These are phyloP conservation scores for Saussurea involucrata DNA, from an alignment of 129 eudicot species.

Conservation along the genomic window DNA sequence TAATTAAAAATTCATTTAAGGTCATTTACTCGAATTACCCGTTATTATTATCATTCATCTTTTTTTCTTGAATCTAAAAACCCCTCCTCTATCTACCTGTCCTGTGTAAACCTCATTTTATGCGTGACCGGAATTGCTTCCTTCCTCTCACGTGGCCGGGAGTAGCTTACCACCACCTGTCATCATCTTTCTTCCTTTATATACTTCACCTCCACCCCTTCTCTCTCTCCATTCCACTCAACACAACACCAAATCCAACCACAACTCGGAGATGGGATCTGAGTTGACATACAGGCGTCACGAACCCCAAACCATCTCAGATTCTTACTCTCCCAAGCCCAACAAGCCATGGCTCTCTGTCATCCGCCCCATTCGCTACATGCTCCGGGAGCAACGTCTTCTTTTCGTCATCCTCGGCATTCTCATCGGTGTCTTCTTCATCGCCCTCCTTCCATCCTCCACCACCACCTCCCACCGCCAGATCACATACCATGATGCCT, in stretches of 20 bases:
- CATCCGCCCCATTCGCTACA: slow-evolving; percentile 48
- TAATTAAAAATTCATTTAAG: too few species aligned
- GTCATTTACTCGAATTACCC: too few species aligned
- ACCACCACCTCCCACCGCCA: not conserved
- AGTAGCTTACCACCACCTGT: slow-evolving; percentile 15
- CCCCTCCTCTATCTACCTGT: not conserved
- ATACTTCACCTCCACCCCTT: not conserved
- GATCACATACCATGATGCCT: slow-evolving; percentile 16
- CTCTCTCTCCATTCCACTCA: not conserved
- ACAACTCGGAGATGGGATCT: slow-evolving; percentile 31
- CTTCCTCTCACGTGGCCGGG: not conserved
- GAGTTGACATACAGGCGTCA: slow-evolving; percentile 41
- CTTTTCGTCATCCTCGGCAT: slow-evolving; percentile 34
- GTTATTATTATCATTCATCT: too few species aligned
- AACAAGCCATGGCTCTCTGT: slow-evolving; percentile 60
- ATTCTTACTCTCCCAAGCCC: slow-evolving; percentile 39
- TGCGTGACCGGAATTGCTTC: not conserved
- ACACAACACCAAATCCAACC: not conserved
- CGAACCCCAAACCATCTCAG: slow-evolving; percentile 32
- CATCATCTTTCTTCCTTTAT: not conserved
- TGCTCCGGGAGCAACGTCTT: slow-evolving; percentile 35
- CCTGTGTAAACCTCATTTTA: not conserved
- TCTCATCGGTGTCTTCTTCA: slow-evolving; percentile 30
- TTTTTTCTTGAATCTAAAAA: not conserved
- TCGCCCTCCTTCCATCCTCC: slow-evolving; percentile 41